These are phyloP conservation scores for Curvularia sp. DNA, from an alignment of 2,329 filamentous ascomycete species.

Conservation along the genomic window DNA sequence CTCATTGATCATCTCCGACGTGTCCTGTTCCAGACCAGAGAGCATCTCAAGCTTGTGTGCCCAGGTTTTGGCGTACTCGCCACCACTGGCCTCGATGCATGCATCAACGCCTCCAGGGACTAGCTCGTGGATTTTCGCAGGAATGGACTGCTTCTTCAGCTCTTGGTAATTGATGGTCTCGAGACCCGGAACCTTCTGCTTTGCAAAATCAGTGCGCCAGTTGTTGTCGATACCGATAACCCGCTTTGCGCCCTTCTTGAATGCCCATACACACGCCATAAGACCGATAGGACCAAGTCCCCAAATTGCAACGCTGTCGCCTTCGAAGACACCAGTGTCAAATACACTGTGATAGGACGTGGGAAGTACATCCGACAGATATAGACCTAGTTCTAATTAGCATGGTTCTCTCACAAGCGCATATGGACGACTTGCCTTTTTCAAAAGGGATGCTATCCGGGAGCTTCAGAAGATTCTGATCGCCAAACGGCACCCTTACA, in stretches of 20 bases:
- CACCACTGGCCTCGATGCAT: constrained; percentile 71
- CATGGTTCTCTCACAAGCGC: not conserved
- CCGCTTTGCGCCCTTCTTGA: constrained; percentile 73
- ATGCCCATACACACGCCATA: constrained; percentile 71
- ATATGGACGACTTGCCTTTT: constrained; percentile 55
- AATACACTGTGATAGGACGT: constrained; percentile 84
- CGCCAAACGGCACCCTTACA: constrained; percentile 78
- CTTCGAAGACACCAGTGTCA: constrained; percentile 78
- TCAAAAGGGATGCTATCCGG: constrained; percentile 83
- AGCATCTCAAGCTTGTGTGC: constrained; percentile 65
- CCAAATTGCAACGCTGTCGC: constrained; percentile 81
- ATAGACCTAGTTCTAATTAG: constrained; percentile 60
- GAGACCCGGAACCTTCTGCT: constrained; percentile 66
- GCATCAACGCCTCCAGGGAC: constrained; percentile 74
- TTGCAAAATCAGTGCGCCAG: constrained; percentile 72
- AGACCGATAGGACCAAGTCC: constrained; percentile 84
- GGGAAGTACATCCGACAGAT: constrained; percentile 77
- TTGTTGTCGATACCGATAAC: constrained; percentile 82
- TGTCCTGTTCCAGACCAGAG: constrained; percentile 80
- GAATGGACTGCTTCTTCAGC: constrained; percentile 69
- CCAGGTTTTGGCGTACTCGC: constrained; percentile 69
- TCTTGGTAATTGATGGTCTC: constrained; percentile 74
- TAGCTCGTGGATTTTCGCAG: constrained; percentile 74
- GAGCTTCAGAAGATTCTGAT: constrained; percentile 80
- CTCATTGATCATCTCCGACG: constrained; percentile 79